Evolutionary conservation across 1,139 yeast genomes (phyloP).

Genomic region (Chernovozyma aurita): DNA sequence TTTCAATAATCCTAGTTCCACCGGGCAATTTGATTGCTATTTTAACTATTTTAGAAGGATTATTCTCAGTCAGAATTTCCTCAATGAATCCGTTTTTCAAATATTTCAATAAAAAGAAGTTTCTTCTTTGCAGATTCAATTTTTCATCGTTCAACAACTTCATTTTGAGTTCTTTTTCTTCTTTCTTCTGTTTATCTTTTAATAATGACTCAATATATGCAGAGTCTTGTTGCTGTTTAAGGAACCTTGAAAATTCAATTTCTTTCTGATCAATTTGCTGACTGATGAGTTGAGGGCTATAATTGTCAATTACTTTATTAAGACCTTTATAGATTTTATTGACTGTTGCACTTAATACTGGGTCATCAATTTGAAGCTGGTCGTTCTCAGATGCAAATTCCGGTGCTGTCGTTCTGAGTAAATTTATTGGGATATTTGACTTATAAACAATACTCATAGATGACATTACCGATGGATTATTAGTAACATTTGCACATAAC

Average conservation of each 20-base stretch:
- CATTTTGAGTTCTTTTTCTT: constrained; percentile 21
- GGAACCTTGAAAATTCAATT: constrained; percentile 43
- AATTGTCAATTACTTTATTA: constrained; percentile 32
- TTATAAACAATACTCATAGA: constrained; percentile 51
- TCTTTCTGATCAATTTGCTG: constrained; percentile 51
- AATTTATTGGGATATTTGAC: constrained; percentile 20
- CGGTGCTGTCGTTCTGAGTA: background rate
- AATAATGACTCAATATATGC: constrained; percentile 50
- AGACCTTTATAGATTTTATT: constrained; percentile 32
- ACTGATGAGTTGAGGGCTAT: constrained; percentile 49
- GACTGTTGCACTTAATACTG: constrained; percentile 17
- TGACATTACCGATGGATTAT: constrained; percentile 44
- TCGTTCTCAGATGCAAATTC: constrained; percentile 10
- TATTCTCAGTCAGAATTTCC: constrained; percentile 8
- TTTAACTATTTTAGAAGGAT: constrained; percentile 11
- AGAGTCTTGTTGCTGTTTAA: constrained; percentile 54
- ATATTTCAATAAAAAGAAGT: constrained; percentile 12
- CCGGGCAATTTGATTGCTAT: constrained; percentile 41
- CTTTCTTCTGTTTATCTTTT: constrained; percentile 37
- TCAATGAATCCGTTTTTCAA: constrained; percentile 3
- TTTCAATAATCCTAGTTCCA: constrained; percentile 61
- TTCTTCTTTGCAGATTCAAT: constrained; percentile 9
- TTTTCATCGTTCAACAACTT: constrained; percentile 12
- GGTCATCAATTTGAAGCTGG: background rate
- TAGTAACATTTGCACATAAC: constrained; percentile 47